These are phyloP conservation scores for Trapa bicornis DNA, from an alignment of 345 rosid species.

Conservation along the genomic window DNA sequence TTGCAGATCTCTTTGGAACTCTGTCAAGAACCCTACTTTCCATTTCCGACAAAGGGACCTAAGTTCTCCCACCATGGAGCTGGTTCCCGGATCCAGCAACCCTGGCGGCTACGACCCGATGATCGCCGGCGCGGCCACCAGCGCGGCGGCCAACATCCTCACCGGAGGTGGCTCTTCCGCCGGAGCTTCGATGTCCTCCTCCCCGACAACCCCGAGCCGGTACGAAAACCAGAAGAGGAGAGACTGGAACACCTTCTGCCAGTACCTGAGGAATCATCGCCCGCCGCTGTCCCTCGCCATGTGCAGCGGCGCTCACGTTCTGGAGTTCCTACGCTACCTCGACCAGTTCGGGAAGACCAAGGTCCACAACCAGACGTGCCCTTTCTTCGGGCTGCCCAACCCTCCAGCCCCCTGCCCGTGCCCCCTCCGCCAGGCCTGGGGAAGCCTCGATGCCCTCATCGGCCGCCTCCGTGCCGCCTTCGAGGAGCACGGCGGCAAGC, in stretches of 20 bases:
- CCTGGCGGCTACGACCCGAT: constrained; percentile 4
- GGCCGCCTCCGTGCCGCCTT: constrained; percentile 89
- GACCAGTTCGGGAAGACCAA: constrained; percentile 71
- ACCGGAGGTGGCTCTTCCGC: constrained; percentile 5
- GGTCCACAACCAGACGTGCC: constrained; percentile 70
- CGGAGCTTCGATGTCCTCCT: constrained; percentile 22
- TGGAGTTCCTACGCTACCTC: constrained; percentile 69
- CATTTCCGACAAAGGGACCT: not conserved
- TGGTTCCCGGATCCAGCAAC: constrained; percentile 9
- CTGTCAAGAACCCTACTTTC: not conserved
- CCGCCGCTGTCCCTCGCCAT: constrained; percentile 62
- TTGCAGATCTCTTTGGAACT: not conserved
- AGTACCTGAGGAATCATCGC: constrained; percentile 65
- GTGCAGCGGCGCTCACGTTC: constrained; percentile 81
- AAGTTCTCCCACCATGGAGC: constrained; percentile 2
- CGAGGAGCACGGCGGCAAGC: constrained; percentile 78
- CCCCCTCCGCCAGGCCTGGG: constrained; percentile 93
- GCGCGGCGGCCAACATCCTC: constrained; percentile 3
- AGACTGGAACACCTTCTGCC: constrained; percentile 92
- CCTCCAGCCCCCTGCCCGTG: constrained; percentile 92
- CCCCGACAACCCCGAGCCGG: constrained; percentile 45
- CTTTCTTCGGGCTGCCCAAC: constrained; percentile 73
- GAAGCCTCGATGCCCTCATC: constrained; percentile 88
- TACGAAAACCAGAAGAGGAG: constrained; percentile 80
- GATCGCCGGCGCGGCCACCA: not conserved